Percentiles rank a stretch among this genome's conserved stretches.
Evolutionary conservation across 2,329 filamentous ascomycete genomes (phyloP).

Genomic region (Talaromyces islandicus): DNA sequence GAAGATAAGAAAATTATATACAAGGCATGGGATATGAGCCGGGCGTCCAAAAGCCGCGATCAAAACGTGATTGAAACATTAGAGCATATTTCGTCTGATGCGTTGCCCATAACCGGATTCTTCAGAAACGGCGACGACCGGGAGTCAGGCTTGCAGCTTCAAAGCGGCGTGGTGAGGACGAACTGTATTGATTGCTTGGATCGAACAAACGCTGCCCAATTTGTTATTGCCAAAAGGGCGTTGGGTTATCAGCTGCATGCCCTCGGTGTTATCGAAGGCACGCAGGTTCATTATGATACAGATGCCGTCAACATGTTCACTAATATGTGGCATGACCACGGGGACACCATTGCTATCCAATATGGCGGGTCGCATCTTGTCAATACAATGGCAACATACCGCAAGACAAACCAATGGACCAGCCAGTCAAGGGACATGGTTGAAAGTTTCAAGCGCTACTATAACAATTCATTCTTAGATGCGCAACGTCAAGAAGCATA

Average conservation of each 20-base stretch:
- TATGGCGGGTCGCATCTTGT: constrained; percentile 96
- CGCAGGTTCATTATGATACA: constrained; percentile 82
- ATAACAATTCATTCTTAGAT: constrained; percentile 97
- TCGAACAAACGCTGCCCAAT: constrained; percentile 94
- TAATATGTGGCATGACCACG: constrained; percentile 97
- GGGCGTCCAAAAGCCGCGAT: constrained; percentile 84
- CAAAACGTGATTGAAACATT: constrained; percentile 92
- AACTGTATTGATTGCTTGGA: constrained; percentile 98
- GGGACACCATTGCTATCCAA: constrained; percentile 94
- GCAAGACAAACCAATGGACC: constrained; percentile 98
- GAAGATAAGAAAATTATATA: constrained; percentile 80
- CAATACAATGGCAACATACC: constrained; percentile 98
- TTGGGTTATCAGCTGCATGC: constrained; percentile 89
- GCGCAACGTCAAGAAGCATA: constrained; percentile 97
- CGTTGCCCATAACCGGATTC: constrained; percentile 80
- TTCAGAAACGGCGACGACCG: constrained; percentile 83
- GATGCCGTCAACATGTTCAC: constrained; percentile 96
- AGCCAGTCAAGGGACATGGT: constrained; percentile 98
- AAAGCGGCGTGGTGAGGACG: constrained; percentile 88
- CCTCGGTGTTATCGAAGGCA: constrained; percentile 75
- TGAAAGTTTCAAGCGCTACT: constrained; percentile 97
- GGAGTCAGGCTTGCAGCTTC: constrained; percentile 61
- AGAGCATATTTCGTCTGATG: constrained; percentile 81
- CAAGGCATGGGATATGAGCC: constrained; percentile 96
- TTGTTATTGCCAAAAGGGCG: constrained; percentile 92